phyloP scores from a whole-genome alignment of 1,139 yeast genomes.

The Diutina scorzettiae region DNA sequence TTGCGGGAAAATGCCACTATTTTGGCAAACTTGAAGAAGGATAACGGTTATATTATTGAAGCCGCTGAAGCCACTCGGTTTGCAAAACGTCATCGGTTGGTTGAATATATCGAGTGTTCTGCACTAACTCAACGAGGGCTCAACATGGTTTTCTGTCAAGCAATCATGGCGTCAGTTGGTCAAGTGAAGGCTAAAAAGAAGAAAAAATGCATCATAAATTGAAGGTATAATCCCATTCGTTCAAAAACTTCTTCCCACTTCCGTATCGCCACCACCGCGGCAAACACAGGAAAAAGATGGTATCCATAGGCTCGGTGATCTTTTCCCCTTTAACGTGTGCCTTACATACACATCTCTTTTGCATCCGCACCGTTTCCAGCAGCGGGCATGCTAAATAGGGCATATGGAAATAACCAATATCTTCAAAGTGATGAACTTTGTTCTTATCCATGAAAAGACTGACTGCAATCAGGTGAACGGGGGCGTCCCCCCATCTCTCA shows the following conservation, averaged over 20 bases:
- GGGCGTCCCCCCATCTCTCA: conserved; percentile 98
- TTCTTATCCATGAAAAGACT: conserved; percentile 52
- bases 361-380: conserved; percentile 33
- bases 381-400: conserved; percentile 82
- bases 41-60: conserved; percentile 77
- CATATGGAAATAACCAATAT: conserved; percentile 74
- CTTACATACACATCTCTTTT: conserved; percentile 62
- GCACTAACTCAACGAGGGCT: conserved; percentile 96
- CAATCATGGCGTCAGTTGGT: conserved; percentile 90
- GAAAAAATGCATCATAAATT: too few species aligned
- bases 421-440: conserved; percentile 80
- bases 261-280: conserved; percentile 83
- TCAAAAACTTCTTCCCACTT: conserved; percentile 36
- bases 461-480: conserved; percentile 79
- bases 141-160: conserved; percentile 93
- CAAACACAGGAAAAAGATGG: conserved; percentile 56
- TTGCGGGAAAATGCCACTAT: conserved; percentile 86
- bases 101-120: conserved; percentile 92
- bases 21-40: conserved; percentile 78
- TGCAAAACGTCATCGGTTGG: conserved; percentile 89
- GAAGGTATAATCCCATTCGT: conserved; percentile 17
- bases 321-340: conserved; percentile 26
- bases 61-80: conserved; percentile 83
- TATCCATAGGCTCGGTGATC: conserved; percentile 38
- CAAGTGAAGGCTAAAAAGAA: too few species aligned